These are phyloP conservation scores for Casaregolazyma suthepensis DNA, from an alignment of 1,139 yeast genomes.

Conservation along the genomic window DNA sequence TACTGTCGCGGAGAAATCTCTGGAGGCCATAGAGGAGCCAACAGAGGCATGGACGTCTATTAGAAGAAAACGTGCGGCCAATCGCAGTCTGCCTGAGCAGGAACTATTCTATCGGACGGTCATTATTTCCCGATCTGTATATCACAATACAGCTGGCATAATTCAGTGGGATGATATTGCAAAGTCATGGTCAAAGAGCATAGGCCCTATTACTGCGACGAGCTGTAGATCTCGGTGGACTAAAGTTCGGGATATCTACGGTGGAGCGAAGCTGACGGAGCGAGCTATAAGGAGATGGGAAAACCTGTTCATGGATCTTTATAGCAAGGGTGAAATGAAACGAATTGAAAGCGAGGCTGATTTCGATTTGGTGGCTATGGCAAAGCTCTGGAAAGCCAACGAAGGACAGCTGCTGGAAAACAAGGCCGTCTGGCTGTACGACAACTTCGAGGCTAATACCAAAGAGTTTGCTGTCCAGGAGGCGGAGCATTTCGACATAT, in stretches of 20 bases:
- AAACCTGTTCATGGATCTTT: conserved; percentile 45
- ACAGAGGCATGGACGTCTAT: not conserved
- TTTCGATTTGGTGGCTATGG: conserved; percentile 44
- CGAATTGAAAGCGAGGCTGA: conserved; percentile 40
- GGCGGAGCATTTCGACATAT: conserved; percentile 12
- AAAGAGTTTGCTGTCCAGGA: conserved; percentile 30
- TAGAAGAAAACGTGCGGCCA: conserved; percentile 2
- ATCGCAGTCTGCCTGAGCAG: conserved; percentile 31
- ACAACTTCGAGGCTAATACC: conserved; percentile 30
- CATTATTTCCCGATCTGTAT: conserved; percentile 54
- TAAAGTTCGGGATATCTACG: conserved; percentile 48
- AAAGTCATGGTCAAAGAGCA: conserved; percentile 36
- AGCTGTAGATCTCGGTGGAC: conserved; percentile 55
- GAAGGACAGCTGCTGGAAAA: conserved; percentile 32
- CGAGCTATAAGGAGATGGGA: conserved; percentile 58
- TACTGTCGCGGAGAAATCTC: not conserved
- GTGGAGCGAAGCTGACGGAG: conserved; percentile 46
- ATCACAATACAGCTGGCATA: conserved; percentile 35
- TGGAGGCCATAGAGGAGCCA: not conserved
- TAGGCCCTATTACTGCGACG: conserved; percentile 27
- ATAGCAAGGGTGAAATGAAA: conserved; percentile 45
- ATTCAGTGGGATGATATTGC: conserved; percentile 60
- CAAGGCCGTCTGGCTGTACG: conserved; percentile 31
- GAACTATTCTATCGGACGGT: conserved; percentile 51
- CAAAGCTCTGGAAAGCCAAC: conserved; percentile 52